Percentiles rank a stretch among this genome's conserved stretches.
Conservation (phyloP, 2,329 filamentous ascomycete genomes). For the Fusarium marasasianum region DNA sequence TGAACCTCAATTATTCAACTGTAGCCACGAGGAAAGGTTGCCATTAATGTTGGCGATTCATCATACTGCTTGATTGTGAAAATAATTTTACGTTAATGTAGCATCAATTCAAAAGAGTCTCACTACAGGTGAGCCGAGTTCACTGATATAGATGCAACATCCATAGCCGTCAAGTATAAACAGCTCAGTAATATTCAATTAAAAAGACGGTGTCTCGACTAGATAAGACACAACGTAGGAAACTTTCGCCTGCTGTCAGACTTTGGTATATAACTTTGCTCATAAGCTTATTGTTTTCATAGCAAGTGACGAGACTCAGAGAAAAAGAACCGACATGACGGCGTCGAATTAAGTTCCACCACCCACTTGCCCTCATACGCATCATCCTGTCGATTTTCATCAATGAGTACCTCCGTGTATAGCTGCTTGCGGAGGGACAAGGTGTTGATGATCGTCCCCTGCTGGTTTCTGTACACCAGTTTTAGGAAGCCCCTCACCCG, state of each 20-base stretch:
- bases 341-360: conserved; percentile 21
- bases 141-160: background rate
- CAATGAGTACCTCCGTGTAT: conserved; percentile 8
- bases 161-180: background rate
- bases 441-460: conserved; percentile 17
- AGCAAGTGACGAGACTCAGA: conserved; percentile 6
- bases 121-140: background rate
- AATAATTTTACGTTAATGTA: background rate
- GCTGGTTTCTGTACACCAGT: conserved; percentile 11
- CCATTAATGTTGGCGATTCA: background rate
- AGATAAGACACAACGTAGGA: background rate
- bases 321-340: background rate
- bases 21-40: background rate
- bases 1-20: background rate
- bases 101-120: background rate
- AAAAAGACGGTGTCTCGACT: background rate
- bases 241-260: background rate
- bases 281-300: background rate
- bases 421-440: conserved; percentile 14
- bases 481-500: conserved; percentile 5
- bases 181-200: background rate
- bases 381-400: background rate
- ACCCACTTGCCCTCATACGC: background rate
- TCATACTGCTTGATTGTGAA: background rate
- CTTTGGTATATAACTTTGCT: background rate